Base-by-base conservation (phyloP, 2,329 filamentous ascomycete genomes). In the Pseudogymnoascus destructans region DNA sequence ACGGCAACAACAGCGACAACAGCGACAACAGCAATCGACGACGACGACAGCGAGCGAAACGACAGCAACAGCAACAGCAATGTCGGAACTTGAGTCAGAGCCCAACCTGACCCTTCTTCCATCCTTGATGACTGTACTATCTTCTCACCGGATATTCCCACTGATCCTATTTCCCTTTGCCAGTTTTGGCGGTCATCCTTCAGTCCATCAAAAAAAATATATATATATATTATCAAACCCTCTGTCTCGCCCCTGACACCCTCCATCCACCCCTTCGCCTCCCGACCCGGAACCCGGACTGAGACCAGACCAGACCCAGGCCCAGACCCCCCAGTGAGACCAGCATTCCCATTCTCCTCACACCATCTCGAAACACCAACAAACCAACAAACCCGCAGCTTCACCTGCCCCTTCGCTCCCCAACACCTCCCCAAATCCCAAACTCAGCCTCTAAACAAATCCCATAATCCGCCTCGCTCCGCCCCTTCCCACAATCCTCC, bases 381-480 rank as follows among this genome's bases (percentile, higher is more conserved):
- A 49, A 46, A 46, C 42, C 42, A 49, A 46, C 42, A 49, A 27
- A 49, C 23, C 42, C 13, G n/a, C 42, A n/a, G 42, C 42, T 5
- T 1, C 42, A 10, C 4, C 36, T 27, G 6, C n/a, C 23, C n/a
- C 23, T 11, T n/a, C 23, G n/a, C n/a, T 4, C 5, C 42, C 23
- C 13, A 49, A 17, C 42, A 49, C 38, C 17, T 42, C 19, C 38
- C 38, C 38, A 23, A 49, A 49, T 49, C 42, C 42, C 42, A 49
- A 27, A 27, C 19, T 46, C 11, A 5, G 19, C 21, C 11, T 23
- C 13, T 7, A 30, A 30, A 10, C 23, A 49, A 49, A 49, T 49
- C 42, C 42, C 42, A 49, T 49, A 49, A 49, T 49, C 42, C 3
- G 42, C 42, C 42, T 49, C 23, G 23, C 42, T 49, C 42, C 23